Conservation (phyloP, 192 early-diverging fungal species). For the Backusella liffmaniae region DNA sequence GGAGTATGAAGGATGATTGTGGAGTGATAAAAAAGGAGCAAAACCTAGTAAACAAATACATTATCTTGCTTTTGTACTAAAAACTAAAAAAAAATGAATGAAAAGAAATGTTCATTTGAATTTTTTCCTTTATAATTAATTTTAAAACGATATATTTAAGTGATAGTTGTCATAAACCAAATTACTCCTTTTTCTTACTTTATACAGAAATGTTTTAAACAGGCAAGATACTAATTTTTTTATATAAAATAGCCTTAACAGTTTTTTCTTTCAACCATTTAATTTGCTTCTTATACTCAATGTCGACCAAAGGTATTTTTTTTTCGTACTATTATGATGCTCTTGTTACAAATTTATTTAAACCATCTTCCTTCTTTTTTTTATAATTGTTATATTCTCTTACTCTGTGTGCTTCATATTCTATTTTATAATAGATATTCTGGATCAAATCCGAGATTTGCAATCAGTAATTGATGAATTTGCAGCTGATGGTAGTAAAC, state of each 20-base stretch:
- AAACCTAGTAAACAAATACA: background rate
- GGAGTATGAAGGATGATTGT: background rate
- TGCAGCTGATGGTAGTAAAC: background rate
- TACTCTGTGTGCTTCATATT: background rate
- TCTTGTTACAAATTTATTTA: too few relatives aligned
- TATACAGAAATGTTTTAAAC: constrained; percentile 2
- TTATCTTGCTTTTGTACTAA: background rate
- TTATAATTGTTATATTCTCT: background rate
- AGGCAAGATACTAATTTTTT: background rate
- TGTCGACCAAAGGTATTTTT: background rate
- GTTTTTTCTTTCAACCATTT: background rate
- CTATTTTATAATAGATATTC: constrained; percentile 14
- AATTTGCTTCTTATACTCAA: background rate
- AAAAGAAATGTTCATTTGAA: background rate
- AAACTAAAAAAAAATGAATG: background rate
- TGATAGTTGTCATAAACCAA: background rate
- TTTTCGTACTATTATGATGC: background rate
- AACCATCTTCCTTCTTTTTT: background rate
- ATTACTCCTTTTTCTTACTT: constrained; percentile 8
- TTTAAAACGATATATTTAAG: background rate
- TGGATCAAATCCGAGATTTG: constrained; percentile 25
- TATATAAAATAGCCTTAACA: background rate
- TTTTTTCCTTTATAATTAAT: background rate
- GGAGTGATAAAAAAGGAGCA: background rate
- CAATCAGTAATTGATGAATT: constrained; percentile 35